Conservation (phyloP, 129 eudicot species). For the Logfia minima region DNA sequence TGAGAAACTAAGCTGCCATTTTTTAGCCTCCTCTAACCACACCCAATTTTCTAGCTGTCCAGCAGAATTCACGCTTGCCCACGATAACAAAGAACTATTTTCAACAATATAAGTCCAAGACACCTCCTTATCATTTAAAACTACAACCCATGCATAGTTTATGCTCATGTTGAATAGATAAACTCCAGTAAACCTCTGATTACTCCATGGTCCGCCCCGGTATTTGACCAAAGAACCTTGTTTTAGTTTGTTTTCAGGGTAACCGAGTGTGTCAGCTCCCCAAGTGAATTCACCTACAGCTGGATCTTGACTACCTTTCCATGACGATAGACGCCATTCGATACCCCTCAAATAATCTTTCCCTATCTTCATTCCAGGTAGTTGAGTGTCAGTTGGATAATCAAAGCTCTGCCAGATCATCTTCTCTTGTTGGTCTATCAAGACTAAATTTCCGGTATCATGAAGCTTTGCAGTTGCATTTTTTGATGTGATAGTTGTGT, state of each 20-base stretch:
- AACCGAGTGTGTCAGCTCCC: constrained; percentile 23
- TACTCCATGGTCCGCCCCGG: constrained; percentile 43
- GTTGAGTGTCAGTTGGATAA: constrained; percentile 40
- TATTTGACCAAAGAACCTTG: constrained; percentile 17
- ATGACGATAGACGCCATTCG: constrained; percentile 33
- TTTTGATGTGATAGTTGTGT: background rate
- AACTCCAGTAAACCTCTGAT: constrained; percentile 33
- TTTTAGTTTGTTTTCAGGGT: constrained; percentile 34
- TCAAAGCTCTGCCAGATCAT: constrained; percentile 61
- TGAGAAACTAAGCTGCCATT: constrained; percentile 34
- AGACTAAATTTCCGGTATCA: constrained; percentile 43
- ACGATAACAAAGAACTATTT: constrained; percentile 19
- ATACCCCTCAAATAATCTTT: constrained; percentile 16
- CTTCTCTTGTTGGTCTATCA: constrained; percentile 16
- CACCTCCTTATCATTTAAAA: constrained; percentile 24
- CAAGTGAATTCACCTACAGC: constrained; percentile 36
- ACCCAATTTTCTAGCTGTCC: constrained; percentile 27
- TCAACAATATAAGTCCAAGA: constrained; percentile 23
- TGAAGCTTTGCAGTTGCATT: constrained; percentile 28
- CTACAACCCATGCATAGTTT: background rate
- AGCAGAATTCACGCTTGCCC: constrained; percentile 18
- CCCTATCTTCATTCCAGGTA: constrained; percentile 46
- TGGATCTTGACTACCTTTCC: constrained; percentile 48
- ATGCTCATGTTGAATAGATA: constrained; percentile 10
- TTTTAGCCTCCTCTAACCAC: constrained; percentile 32